These are phyloP conservation scores for Sporothrix schenckii DNA, from an alignment of 2,329 filamentous ascomycete species.

Conservation along the genomic window DNA sequence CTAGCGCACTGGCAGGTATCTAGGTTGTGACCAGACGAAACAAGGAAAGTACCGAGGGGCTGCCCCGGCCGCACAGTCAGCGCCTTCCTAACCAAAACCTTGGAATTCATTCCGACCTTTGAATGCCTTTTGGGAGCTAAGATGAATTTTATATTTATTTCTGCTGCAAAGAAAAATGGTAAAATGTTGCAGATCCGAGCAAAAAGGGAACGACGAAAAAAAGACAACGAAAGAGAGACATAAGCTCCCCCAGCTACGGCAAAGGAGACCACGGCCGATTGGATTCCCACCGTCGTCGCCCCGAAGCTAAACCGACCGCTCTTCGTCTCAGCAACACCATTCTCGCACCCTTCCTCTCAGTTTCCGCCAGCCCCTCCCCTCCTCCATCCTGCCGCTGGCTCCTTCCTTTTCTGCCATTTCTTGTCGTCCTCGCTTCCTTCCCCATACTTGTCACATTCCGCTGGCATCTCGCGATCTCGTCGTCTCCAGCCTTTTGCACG, in stretches of 20 bases:
- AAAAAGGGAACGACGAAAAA: constrained; percentile 7
- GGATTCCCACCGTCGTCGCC: constrained; percentile 23
- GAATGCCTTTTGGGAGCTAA: constrained; percentile 10
- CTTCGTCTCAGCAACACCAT: constrained; percentile 5
- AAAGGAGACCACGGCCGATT: constrained; percentile 23
- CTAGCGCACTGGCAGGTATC: background rate
- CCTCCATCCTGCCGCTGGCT: background rate
- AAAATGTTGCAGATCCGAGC: background rate
- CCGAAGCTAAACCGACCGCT: constrained; percentile 25
- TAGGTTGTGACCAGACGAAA: no score
- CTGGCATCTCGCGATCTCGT: constrained; percentile 19
- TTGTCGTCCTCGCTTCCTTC: background rate
- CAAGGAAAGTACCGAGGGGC: constrained; percentile 12
- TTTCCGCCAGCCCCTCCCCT: constrained; percentile 21
- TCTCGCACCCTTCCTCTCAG: constrained; percentile 24
- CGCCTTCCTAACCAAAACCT: constrained; percentile 9
- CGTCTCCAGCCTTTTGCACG: constrained; percentile 3
- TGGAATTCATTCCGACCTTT: constrained; percentile 11
- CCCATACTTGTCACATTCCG: background rate
- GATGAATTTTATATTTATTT: constrained; percentile 17
- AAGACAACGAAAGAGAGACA: background rate
- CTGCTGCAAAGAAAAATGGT: background rate
- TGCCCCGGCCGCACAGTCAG: constrained; percentile 4
- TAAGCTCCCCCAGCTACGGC: constrained; percentile 18
- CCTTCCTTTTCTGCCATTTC: background rate